Percentiles rank a stretch among this genome's conserved stretches.
phyloP scores from a whole-genome alignment of 2,329 filamentous ascomycete genomes.

The Fusarium dimerum region DNA sequence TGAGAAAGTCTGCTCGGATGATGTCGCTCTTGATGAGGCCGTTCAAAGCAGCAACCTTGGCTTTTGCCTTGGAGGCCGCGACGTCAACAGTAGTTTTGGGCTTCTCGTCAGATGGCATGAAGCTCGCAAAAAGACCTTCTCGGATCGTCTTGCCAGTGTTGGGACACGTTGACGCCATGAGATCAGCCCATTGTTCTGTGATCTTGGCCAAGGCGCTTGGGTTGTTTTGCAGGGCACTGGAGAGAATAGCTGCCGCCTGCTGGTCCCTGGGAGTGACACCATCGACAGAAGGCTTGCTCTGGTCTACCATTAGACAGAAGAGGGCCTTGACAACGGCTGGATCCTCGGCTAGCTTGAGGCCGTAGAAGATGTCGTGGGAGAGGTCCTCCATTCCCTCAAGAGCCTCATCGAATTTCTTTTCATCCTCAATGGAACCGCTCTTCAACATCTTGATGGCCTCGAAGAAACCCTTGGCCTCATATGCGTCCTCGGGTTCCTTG shows the following conservation, averaged over 20 bases:
- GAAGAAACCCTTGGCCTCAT: slow-evolving; percentile 36
- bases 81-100: slow-evolving; percentile 25
- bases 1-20: slow-evolving; percentile 58
- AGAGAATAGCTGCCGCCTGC: slow-evolving; percentile 58
- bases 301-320: slow-evolving; percentile 53
- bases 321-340: slow-evolving; percentile 53
- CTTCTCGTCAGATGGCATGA: slow-evolving; percentile 34
- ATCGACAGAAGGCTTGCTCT: slow-evolving; percentile 25
- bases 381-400: slow-evolving; percentile 63
- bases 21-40: slow-evolving; percentile 55
- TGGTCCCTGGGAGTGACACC: slow-evolving; percentile 43
- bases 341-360: slow-evolving; percentile 62
- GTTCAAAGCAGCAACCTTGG: slow-evolving; percentile 53
- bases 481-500: slow-evolving; percentile 47
- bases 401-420: slow-evolving; percentile 46
- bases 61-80: slow-evolving; percentile 34
- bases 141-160: slow-evolving; percentile 32
- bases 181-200: slow-evolving; percentile 46
- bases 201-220: slow-evolving; percentile 58
- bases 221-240: slow-evolving; percentile 65
- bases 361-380: slow-evolving; percentile 71
- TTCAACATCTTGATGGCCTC: slow-evolving; percentile 53
- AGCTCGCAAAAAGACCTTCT: slow-evolving; percentile 43
- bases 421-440: slow-evolving; percentile 35
- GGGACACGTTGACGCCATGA: slow-evolving; percentile 43